phyloP scores from a whole-genome alignment of 805 yeast genomes.

The Zygotorulaspora danielsina region DNA sequence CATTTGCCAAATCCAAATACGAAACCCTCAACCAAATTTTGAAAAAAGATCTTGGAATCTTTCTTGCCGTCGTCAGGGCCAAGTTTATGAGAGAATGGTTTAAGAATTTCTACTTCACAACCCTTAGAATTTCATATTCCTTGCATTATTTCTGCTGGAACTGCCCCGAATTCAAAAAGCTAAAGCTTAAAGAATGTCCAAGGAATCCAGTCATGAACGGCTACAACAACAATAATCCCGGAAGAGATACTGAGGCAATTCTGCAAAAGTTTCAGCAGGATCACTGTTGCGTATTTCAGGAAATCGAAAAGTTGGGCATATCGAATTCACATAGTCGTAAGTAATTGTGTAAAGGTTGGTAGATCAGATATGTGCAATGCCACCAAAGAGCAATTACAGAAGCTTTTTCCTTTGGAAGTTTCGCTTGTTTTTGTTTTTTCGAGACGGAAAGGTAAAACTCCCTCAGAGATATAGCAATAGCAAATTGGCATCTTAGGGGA shows the following conservation, averaged over 20 bases:
- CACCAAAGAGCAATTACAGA: too few relatives aligned
- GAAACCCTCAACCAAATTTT: conserved; percentile 19
- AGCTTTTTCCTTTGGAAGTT: too few relatives aligned
- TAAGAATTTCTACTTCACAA: conserved; percentile 19
- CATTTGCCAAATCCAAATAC: conserved; percentile 12
- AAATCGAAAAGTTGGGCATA: background rate
- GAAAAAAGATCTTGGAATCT: conserved; percentile 13
- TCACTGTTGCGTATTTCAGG: background rate
- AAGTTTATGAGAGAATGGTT: conserved; percentile 21
- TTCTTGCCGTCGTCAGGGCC: conserved; percentile 8
- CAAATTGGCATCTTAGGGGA: too few relatives aligned
- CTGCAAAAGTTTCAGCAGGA: background rate
- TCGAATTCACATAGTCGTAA: too few relatives aligned
- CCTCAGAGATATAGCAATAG: too few relatives aligned
- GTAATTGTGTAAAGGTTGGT: too few relatives aligned
- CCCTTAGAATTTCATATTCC: conserved; percentile 19
- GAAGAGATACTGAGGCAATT: background rate
- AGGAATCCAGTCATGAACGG: background rate
- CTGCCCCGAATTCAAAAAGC: conserved; percentile 19
- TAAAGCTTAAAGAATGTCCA: conserved; percentile 5
- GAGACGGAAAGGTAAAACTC: too few relatives aligned
- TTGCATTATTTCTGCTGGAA: conserved; percentile 18
- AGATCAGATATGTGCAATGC: too few relatives aligned
- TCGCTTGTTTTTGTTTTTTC: too few relatives aligned
- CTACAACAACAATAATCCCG: background rate